phyloP scores from a whole-genome alignment of 2,329 filamentous ascomycete species.

The Furcasterigmium sp. region DNA sequence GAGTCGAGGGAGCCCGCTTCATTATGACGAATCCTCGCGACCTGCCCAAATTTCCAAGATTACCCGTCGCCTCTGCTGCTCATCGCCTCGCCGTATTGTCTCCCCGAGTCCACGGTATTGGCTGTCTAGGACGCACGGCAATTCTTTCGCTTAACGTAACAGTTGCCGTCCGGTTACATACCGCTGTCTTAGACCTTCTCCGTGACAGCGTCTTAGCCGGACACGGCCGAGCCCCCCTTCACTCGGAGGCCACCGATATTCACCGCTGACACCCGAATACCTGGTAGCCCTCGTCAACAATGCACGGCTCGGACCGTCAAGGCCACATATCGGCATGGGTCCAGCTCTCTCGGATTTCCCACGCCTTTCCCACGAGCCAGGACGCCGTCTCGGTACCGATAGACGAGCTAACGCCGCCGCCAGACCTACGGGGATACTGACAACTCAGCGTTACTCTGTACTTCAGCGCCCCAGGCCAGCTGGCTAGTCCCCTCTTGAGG shows the following conservation, averaged over 20 bases:
- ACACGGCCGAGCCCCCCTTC: conserved; percentile 1
- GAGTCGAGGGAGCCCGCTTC: background rate
- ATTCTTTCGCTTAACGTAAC: conserved; percentile 4
- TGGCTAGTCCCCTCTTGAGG: background rate
- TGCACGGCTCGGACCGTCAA: no score
- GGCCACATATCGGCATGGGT: no score
- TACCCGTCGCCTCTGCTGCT: background rate
- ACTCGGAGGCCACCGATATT: background rate
- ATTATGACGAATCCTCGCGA: background rate
- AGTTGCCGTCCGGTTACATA: conserved; percentile 1
- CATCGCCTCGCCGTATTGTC: background rate
- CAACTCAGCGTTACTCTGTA: background rate
- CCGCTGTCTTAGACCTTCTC: conserved; percentile 4
- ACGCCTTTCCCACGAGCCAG: no score
- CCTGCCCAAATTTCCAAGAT: background rate
- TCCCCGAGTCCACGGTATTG: background rate
- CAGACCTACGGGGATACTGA: background rate
- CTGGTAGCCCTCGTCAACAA: no score
- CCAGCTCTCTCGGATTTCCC: no score
- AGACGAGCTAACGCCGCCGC: no score
- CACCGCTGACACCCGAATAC: no score
- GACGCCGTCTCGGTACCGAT: no score
- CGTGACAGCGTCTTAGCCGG: conserved; percentile 2
- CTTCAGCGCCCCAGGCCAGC: background rate
- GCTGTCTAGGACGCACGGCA: background rate